Conservation (phyloP, 768 basidiomycete species). For the Albatrellus ellisii region DNA sequence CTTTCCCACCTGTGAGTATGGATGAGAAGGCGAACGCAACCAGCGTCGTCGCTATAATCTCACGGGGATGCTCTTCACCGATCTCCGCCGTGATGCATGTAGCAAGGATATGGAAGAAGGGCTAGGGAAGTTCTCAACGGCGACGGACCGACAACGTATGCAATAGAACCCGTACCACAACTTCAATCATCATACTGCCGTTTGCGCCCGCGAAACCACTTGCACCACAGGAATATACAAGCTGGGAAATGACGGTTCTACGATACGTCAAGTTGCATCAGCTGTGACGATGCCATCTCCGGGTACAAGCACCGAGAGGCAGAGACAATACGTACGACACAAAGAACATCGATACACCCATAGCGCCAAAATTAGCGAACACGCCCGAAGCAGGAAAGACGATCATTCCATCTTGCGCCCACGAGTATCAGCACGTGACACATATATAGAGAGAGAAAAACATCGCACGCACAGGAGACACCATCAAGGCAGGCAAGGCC, state of each 20-base stretch:
- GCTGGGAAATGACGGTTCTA: constrained; percentile 66
- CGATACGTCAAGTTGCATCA: not conserved
- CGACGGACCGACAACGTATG: too few relatives aligned
- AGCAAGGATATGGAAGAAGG: constrained; percentile 92
- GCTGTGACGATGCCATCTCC: too few relatives aligned
- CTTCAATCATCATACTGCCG: constrained; percentile 98
- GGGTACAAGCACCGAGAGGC: not conserved
- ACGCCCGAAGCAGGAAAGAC: constrained; percentile 79
- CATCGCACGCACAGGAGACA: constrained; percentile 57
- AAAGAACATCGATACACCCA: constrained; percentile 95
- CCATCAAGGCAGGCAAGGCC: too few relatives aligned
- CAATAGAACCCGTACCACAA: constrained; percentile 49
- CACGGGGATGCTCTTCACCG: constrained; percentile 51
- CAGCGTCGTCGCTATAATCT: constrained; percentile 86
- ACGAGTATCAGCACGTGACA: not conserved
- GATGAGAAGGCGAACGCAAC: constrained; percentile 81
- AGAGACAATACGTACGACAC: constrained; percentile 38
- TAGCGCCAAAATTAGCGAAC: constrained; percentile 70
- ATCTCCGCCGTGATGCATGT: constrained; percentile 59
- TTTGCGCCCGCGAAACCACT: constrained; percentile 85
- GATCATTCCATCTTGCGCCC: constrained; percentile 77
- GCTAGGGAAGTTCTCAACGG: too few relatives aligned
- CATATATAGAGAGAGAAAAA: not conserved
- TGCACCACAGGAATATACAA: constrained; percentile 77
- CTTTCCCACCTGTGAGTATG: constrained; percentile 72